phyloP scores from a whole-genome alignment of 139 green algal species.

The Tetradesmus obliquus region DNA sequence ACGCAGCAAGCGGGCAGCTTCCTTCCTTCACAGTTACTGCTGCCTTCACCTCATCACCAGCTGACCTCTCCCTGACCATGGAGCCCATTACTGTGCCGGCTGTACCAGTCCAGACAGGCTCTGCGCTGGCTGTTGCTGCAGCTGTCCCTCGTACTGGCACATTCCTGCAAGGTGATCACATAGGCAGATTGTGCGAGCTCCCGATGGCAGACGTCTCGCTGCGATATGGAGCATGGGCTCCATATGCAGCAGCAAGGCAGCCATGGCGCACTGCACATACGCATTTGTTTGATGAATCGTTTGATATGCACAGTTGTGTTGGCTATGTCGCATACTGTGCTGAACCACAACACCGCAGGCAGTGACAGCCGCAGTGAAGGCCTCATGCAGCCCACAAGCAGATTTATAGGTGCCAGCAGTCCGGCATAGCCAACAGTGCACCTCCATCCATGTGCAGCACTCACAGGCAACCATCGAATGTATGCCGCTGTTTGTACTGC shows the following conservation, averaged over 20 bases:
- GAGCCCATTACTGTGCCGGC: not conserved
- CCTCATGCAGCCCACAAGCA: too few relatives aligned
- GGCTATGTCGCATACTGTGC: not conserved
- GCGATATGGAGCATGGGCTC: too few relatives aligned
- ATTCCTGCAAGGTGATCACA: constrained; percentile 11
- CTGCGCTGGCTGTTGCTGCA: not conserved
- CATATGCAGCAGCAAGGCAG: too few relatives aligned
- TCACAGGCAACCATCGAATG: not conserved
- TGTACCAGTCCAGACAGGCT: not conserved
- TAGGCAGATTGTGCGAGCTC: not conserved
- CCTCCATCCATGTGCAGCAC: not conserved
- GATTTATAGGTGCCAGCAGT: too few relatives aligned
- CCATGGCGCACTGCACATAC: too few relatives aligned
- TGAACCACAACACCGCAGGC: too few relatives aligned
- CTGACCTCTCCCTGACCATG: not conserved
- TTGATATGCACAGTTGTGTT: not conserved
- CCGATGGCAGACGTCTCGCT: too few relatives aligned
- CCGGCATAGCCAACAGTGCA: not conserved
- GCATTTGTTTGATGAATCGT: too few relatives aligned
- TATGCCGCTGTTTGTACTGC: not conserved
- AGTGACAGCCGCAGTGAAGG: too few relatives aligned
- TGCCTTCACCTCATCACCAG: not conserved
- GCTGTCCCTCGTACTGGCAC: not conserved
- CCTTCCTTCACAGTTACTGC: not conserved
- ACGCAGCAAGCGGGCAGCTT: not conserved